Evolutionary conservation across 2,329 filamentous ascomycete genomes (phyloP).

Genomic region (Pestalotiopsis sp.): DNA sequence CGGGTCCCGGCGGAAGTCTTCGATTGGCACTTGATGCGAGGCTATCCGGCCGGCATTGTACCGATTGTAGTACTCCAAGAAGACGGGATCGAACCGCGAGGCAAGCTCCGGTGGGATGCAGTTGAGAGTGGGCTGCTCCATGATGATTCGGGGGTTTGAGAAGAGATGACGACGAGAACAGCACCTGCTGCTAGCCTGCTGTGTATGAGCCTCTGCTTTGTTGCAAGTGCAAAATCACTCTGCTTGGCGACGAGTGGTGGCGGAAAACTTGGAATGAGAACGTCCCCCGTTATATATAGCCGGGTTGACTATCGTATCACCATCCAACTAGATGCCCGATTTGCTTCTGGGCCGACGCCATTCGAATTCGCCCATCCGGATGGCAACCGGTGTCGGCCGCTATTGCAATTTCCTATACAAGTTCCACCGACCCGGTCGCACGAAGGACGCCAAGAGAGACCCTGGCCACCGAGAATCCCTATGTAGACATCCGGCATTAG

Average conservation of each 20-base stretch:
- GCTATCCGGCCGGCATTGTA: constrained; percentile 5
- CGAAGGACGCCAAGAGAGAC: neutral
- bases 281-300: neutral
- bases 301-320: neutral
- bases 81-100: constrained; percentile 2
- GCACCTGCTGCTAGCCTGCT: neutral
- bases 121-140: constrained; percentile 7
- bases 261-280: neutral
- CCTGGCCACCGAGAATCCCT: neutral
- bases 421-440: neutral
- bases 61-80: constrained; percentile 7
- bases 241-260: neutral
- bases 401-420: neutral
- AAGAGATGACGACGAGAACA: neutral
- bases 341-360: neutral
- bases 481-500: neutral
- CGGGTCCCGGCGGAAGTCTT: constrained; percentile 6
- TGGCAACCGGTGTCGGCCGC: neutral
- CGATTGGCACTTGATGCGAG: constrained; percentile 6
- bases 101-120: constrained; percentile 3
- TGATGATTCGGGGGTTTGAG: neutral
- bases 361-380: neutral
- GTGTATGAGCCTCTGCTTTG: neutral
- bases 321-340: neutral
- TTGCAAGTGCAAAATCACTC: neutral